Base-by-base conservation (phyloP, 2,329 filamentous ascomycete species). In the Aspergillus novofumigatus region DNA sequence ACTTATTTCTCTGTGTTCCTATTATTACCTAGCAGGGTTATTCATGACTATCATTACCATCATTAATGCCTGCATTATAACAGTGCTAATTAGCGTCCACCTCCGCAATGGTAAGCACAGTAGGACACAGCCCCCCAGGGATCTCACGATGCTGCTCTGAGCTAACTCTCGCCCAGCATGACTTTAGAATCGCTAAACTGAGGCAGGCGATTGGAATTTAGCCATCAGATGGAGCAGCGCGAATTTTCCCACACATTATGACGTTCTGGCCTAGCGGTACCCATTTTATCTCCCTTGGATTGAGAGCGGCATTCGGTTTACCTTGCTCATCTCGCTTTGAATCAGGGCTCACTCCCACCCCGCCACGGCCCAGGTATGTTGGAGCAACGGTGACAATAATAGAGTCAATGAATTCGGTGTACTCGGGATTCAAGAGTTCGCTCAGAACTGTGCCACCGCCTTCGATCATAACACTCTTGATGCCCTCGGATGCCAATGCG, bases 371-470 rank as follows among this genome's bases (percentile, higher is more conserved):
- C n/a, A 97, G 80, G 84, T 91, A 97, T 0, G 86, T 91, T 8
- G 93, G 93, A 3, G 93, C 92, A 67, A 97, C 86, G 0, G 93
- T 97, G 57, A 97, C 81, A 65, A 97, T 89, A 51, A 96, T 86
- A 2, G 88, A 88, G 68, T 91, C 83, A 45, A 96, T 80, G 8
- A 92, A 76, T n/a, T 71, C 65, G 17, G 84, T 78, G 65, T 86
- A 84, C 28, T 78, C 77, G 2, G 83, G 79, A 42, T 82, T 79
- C n/a, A 97, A 79, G 20, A 97, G 75, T 41, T 88, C 84, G 69
- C 94, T 95, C 69, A 97, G 91, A 35, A 97, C 86, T 10, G 81
- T 79, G 0, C 84, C 92, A 10, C 93, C 93, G 0, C 93, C 93
- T 72, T 97, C 93, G 51, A 97, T 82, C 93, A 97, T 97, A 57